Evolutionary conservation across 2,329 filamentous ascomycete species (phyloP).

Genomic region (Ophiostoma tasmaniense): DNA sequence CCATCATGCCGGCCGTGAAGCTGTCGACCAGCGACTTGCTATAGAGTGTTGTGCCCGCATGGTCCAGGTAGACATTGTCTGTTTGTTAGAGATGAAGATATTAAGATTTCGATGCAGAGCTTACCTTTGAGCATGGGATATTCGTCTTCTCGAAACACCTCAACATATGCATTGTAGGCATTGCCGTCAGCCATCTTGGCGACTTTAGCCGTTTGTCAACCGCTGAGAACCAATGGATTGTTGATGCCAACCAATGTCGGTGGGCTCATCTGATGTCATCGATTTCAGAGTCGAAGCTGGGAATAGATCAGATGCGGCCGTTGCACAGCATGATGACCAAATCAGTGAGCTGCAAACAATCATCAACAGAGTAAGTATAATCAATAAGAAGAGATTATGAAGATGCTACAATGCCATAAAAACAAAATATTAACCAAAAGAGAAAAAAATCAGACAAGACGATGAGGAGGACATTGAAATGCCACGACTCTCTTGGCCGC

Average conservation of each 20-base stretch:
- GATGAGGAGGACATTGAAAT: neutral
- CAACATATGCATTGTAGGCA: constrained; percentile 52
- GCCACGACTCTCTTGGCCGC: neutral
- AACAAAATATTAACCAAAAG: neutral
- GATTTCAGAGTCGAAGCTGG: neutral
- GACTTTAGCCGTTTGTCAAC: neutral
- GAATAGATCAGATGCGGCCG: neutral
- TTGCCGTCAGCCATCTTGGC: neutral
- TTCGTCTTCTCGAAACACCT: constrained; percentile 49
- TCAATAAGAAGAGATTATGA: neutral
- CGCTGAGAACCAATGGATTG: neutral
- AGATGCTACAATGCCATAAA: neutral
- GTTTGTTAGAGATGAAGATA: constrained; percentile 13
- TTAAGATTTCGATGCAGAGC: neutral
- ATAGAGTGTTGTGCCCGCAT: constrained; percentile 85
- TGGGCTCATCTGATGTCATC: neutral
- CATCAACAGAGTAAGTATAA: neutral
- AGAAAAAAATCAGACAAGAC: neutral
- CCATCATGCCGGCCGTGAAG: constrained; percentile 71
- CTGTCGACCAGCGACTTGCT: constrained; percentile 71
- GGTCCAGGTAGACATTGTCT: constrained; percentile 79
- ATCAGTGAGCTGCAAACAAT: neutral
- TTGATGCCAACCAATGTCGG: neutral
- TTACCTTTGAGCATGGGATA: constrained; percentile 63
- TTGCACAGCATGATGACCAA: neutral